A percentile compares a stretch with the other conserved stretches of the same genome.
Conservation (phyloP, 257 asterid species). For the Nicotiana knightiana region DNA sequence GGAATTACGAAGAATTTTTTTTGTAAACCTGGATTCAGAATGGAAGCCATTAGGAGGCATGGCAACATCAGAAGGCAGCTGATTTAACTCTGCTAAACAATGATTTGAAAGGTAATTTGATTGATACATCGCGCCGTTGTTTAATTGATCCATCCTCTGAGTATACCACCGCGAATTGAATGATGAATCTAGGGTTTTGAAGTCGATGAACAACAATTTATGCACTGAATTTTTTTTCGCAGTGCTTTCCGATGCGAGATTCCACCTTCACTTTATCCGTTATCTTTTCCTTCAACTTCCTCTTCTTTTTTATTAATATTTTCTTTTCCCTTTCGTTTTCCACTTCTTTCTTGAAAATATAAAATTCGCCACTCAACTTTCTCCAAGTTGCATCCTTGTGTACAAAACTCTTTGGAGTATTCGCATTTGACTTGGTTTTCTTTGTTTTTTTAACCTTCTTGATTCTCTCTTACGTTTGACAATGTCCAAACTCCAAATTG, state of each 20-base stretch:
- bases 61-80: constrained; percentile 36
- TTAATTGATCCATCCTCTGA: constrained; percentile 51
- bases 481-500: background rate
- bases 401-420: background rate
- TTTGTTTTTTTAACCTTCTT: background rate
- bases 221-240: background rate
- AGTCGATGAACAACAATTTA: background rate
- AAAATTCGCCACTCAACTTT: background rate
- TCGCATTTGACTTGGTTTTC: background rate
- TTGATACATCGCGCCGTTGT: constrained; percentile 39
- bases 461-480: background rate
- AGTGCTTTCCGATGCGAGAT: constrained; percentile 4
- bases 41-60: constrained; percentile 31
- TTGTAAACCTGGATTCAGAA: constrained; percentile 43
- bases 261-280: background rate
- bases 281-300: background rate
- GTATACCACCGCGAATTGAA: background rate
- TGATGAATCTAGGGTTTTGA: background rate
- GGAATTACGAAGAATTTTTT: background rate
- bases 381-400: background rate
- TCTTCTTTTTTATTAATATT: background rate
- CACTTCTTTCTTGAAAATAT: background rate
- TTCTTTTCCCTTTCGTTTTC: background rate
- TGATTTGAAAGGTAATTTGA: constrained; percentile 40
- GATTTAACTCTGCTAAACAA: constrained; percentile 31